Conservation (phyloP, 2,329 filamentous ascomycete genomes). For the Leptographium wingfieldii region DNA sequence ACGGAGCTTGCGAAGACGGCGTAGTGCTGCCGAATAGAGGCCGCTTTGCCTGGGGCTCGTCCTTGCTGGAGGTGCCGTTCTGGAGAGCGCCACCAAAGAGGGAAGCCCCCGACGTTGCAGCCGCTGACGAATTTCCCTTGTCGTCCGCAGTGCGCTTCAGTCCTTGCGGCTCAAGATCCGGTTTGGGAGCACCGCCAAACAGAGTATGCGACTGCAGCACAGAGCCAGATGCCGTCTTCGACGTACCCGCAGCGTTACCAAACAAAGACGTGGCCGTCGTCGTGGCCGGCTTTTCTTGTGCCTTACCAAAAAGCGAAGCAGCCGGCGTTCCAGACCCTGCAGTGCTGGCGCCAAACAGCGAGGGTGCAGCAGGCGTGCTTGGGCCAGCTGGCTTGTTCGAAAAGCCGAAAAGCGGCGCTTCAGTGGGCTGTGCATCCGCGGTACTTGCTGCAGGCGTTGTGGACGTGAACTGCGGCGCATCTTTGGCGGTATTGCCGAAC, state of each 20-base stretch:
- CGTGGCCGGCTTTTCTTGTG: constrained; percentile 1
- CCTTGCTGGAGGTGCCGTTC: constrained; percentile 5
- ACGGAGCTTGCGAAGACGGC: background rate
- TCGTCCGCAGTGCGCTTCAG: constrained; percentile 6
- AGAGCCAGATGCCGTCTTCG: constrained; percentile 10
- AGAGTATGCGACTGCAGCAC: constrained; percentile 20
- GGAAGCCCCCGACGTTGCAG: background rate
- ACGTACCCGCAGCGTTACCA: background rate
- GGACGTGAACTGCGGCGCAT: background rate
- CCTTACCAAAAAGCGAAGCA: background rate
- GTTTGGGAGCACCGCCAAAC: constrained; percentile 26
- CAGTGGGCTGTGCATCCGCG: background rate
- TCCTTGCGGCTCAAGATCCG: background rate
- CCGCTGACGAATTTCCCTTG: background rate
- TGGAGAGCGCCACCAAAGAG: constrained; percentile 10
- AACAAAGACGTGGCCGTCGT: background rate
- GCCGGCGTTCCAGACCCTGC: background rate
- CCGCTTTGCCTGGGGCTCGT: constrained; percentile 15
- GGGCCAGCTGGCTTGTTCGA: background rate
- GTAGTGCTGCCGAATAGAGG: constrained; percentile 14
- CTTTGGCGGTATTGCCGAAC: background rate
- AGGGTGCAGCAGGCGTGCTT: background rate
- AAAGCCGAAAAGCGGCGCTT: background rate
- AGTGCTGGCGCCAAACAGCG: background rate
- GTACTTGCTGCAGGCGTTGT: background rate